Evolutionary conservation across 139 green algal species (phyloP).

Genomic region (Ostreobium quekettii): DNA sequence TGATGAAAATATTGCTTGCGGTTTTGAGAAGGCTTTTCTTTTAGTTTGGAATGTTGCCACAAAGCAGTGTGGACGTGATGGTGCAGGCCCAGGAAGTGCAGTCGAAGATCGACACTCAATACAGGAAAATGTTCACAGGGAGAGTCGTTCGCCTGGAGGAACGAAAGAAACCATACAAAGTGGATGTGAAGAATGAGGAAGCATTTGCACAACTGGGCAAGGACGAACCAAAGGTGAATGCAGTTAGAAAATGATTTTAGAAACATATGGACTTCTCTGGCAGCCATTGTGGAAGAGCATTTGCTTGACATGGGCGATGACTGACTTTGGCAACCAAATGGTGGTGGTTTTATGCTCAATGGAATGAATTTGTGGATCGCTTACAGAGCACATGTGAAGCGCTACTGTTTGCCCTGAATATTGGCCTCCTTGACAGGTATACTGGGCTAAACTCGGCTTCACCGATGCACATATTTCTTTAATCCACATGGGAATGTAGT

Average conservation of each 20-base stretch:
- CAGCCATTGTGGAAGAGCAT: too few relatives aligned
- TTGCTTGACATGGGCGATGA: not conserved
- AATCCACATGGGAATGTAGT: too few relatives aligned
- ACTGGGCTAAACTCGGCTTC: too few relatives aligned
- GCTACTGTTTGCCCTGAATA: not conserved
- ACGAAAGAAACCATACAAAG: not conserved
- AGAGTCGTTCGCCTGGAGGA: not conserved
- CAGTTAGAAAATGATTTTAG: too few relatives aligned
- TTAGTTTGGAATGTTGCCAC: too few relatives aligned
- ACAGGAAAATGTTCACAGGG: slow-evolving; percentile 10
- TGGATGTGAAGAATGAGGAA: not conserved
- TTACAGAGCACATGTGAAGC: not conserved
- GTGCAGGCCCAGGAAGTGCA: not conserved
- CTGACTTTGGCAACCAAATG: not conserved
- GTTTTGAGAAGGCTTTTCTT: too few relatives aligned
- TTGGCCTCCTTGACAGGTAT: too few relatives aligned
- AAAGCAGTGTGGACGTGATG: not conserved
- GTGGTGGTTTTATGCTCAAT: not conserved
- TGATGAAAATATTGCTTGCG: too few relatives aligned
- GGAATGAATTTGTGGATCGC: not conserved
- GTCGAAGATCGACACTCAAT: not conserved
- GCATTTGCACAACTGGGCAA: slow-evolving; percentile 4
- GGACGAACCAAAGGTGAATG: slow-evolving; percentile 6
- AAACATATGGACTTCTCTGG: too few relatives aligned
- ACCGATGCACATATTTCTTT: too few relatives aligned